phyloP scores from a whole-genome alignment of 805 yeast genomes.

The Kazachstania psychrophila region DNA sequence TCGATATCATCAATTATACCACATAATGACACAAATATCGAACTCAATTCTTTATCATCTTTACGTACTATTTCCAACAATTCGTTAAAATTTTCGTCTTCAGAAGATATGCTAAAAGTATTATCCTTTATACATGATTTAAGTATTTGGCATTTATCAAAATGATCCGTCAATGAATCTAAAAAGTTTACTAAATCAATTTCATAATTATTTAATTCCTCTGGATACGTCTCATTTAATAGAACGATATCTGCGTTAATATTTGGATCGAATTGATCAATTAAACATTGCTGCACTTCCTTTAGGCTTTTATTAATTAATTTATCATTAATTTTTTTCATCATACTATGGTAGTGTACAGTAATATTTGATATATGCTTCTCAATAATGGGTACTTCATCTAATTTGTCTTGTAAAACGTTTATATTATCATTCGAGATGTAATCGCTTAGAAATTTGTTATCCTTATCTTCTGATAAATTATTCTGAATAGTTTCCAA shows the following conservation, averaged over 20 bases:
- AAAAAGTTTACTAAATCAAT: slow-evolving; percentile 61
- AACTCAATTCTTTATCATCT: slow-evolving; percentile 49
- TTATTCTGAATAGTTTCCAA: slow-evolving; percentile 34
- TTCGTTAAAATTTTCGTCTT: slow-evolving; percentile 29
- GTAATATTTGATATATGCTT: slow-evolving; percentile 26
- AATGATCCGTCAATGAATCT: slow-evolving; percentile 68
- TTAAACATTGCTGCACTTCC: slow-evolving; percentile 12
- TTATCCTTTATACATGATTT: slow-evolving; percentile 18
- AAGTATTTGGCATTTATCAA: slow-evolving; percentile 59
- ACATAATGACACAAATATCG: slow-evolving; percentile 42
- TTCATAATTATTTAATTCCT: slow-evolving; percentile 31
- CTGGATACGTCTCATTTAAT: slow-evolving; percentile 20
- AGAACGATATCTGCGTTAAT: slow-evolving; percentile 15
- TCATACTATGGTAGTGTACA: slow-evolving; percentile 24
- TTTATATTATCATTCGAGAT: slow-evolving; percentile 35
- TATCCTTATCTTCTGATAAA: slow-evolving; percentile 17
- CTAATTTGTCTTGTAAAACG: slow-evolving; percentile 23
- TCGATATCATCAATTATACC: slow-evolving; percentile 30
- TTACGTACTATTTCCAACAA: slow-evolving; percentile 39
- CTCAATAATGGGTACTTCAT: slow-evolving; percentile 27
- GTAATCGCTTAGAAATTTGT: slow-evolving; percentile 34
- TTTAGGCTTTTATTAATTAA: slow-evolving; percentile 19
- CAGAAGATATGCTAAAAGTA: slow-evolving; percentile 6
- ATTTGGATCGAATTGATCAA: slow-evolving; percentile 17
- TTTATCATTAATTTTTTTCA: slow-evolving; percentile 22